Evolutionary conservation across 306 rosid species (phyloP).

Genomic region (Hippophae tibetana): DNA sequence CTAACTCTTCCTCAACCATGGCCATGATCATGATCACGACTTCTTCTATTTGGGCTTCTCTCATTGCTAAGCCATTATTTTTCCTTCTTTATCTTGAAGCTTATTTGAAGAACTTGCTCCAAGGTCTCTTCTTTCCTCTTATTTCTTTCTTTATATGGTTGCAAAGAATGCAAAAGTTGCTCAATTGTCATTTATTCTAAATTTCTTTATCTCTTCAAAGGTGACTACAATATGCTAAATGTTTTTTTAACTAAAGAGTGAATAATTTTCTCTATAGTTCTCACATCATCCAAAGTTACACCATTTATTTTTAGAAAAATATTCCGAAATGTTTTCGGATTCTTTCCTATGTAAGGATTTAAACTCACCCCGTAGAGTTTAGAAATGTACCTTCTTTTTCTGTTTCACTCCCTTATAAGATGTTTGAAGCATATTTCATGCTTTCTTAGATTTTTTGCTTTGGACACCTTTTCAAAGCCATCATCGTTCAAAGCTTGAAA

Average conservation of each 20-base stretch:
- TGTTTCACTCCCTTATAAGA: neutral
- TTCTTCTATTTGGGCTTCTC: neutral
- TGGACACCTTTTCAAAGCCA: neutral
- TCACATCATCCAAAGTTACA: neutral
- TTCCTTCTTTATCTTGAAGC: too few relatives aligned
- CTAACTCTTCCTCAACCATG: neutral
- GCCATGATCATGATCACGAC: neutral
- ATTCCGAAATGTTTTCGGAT: neutral
- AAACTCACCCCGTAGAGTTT: slow-evolving; percentile 6
- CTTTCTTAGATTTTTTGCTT: neutral
- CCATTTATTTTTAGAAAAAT: neutral
- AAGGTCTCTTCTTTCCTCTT: neutral
- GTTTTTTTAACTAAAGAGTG: neutral
- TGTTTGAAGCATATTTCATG: slow-evolving; percentile 1
- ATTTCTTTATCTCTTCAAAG: slow-evolving; percentile 4
- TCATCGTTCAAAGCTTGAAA: too few relatives aligned
- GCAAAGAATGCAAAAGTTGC: slow-evolving; percentile 1
- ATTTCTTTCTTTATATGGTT: slow-evolving; percentile 6
- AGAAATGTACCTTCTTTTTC: neutral
- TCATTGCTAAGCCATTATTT: neutral
- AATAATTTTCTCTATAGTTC: neutral
- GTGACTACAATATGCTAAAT: neutral
- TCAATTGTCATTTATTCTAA: neutral
- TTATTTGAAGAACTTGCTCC: neutral
- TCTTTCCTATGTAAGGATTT: slow-evolving; percentile 2